A percentile compares a stretch with the other conserved stretches of the same genome.
These are phyloP conservation scores for Serendipita sp. DNA, from an alignment of 768 basidiomycete species.

Conservation along the genomic window DNA sequence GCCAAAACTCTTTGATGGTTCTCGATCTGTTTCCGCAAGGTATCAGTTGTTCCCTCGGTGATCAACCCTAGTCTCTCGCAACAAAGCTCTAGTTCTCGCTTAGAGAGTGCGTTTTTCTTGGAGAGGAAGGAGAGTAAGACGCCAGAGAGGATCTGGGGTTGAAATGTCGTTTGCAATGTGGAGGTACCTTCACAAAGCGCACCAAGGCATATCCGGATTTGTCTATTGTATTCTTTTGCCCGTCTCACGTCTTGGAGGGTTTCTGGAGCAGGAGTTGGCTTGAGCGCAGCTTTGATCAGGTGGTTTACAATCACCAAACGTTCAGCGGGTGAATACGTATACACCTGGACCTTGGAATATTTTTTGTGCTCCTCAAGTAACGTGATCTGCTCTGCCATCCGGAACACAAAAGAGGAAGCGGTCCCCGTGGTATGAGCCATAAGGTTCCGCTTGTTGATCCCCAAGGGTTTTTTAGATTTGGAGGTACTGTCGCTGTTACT, in stretches of 20 bases:
- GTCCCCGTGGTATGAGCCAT: neutral
- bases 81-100: slow-evolving; percentile 25
- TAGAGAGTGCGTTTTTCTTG: slow-evolving; percentile 20
- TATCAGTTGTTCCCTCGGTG: slow-evolving; percentile 23
- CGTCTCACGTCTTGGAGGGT: neutral
- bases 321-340: slow-evolving; percentile 30
- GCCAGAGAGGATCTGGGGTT: slow-evolving; percentile 31
- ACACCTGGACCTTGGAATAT: slow-evolving; percentile 25
- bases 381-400: neutral
- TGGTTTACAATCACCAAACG: slow-evolving; percentile 25
- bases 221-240: neutral
- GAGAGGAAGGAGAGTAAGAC: slow-evolving; percentile 27
- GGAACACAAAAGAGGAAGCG: slow-evolving; percentile 16
- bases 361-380: slow-evolving; percentile 11
- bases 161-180: slow-evolving; percentile 32
- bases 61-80: slow-evolving; percentile 26
- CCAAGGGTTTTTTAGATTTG: neutral
- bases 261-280: slow-evolving; percentile 12
- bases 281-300: slow-evolving; percentile 27
- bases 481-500: neutral
- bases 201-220: slow-evolving; percentile 31
- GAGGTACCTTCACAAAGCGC: slow-evolving; percentile 33
- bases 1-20: slow-evolving; percentile 23
- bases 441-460: neutral
- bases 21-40: slow-evolving; percentile 24